Evolutionary conservation across 768 basidiomycete species (phyloP).

Genomic region (Mycena vulgaris): DNA sequence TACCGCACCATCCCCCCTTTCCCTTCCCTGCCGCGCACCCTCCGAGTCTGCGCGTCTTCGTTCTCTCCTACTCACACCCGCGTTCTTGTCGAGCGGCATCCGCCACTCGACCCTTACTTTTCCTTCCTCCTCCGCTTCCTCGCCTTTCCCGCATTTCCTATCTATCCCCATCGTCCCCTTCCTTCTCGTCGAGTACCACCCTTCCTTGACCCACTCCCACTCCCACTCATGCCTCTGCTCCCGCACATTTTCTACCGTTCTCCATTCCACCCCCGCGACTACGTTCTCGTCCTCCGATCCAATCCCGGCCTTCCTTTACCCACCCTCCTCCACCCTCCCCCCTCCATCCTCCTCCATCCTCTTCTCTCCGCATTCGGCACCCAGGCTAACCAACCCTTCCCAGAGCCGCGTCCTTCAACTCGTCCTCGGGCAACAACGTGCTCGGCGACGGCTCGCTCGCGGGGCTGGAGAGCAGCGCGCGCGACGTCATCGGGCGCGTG

Average conservation of each 20-base stretch:
- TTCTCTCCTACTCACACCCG: no score
- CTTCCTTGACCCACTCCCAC: no score
- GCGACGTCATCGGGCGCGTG: conserved; percentile 81
- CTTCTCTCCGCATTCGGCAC: not conserved
- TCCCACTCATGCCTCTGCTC: not conserved
- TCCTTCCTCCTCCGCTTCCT: no score
- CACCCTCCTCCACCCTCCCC: not conserved
- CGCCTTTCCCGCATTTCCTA: no score
- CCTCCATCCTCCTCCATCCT: not conserved
- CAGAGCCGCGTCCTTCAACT: not conserved
- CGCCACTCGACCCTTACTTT: no score
- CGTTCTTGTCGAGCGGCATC: no score
- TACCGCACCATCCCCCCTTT: no score
- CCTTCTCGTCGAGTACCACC: no score
- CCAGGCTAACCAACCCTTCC: not conserved
- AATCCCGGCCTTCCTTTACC: not conserved
- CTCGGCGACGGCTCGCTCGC: conserved; percentile 70
- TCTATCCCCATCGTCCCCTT: no score
- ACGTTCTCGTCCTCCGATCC: not conserved
- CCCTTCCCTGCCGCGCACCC: no score
- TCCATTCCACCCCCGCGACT: not conserved
- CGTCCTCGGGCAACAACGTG: conserved; percentile 34
- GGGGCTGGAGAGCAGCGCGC: conserved; percentile 72
- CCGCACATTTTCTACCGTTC: not conserved
- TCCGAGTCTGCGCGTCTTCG: no score